A percentile compares a stretch with the other conserved stretches of the same genome.
These are phyloP conservation scores for Fonsecaea erecta DNA, from an alignment of 2,329 filamentous ascomycete genomes.

Conservation along the genomic window DNA sequence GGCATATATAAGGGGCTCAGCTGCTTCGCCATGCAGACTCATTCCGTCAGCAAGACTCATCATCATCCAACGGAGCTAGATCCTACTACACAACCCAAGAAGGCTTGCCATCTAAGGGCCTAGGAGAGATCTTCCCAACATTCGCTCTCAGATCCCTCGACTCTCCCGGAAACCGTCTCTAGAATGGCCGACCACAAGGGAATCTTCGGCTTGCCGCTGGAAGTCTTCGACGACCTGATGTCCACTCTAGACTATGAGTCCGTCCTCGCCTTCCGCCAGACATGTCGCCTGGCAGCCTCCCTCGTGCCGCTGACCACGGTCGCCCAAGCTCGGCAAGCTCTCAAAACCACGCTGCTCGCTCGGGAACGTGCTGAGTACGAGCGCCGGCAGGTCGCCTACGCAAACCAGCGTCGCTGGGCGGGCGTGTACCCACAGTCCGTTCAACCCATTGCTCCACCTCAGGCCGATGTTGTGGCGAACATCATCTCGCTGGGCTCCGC, in stretches of 20 bases:
- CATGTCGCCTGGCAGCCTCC: not conserved
- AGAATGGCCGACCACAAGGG: not conserved
- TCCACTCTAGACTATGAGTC: conserved; percentile 16
- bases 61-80: not conserved
- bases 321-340: not conserved
- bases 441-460: not conserved
- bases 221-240: conserved; percentile 15
- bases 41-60: not conserved
- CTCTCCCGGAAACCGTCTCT: not conserved
- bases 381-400: not conserved
- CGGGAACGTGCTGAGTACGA: conserved; percentile 17
- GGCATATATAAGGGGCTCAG: not conserved
- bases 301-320: conserved; percentile 1
- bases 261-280: conserved; percentile 11
- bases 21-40: no score
- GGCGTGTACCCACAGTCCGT: conserved; percentile 8
- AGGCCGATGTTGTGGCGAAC: no score
- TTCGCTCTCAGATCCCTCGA: not conserved
- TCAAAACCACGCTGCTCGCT: conserved; percentile 6
- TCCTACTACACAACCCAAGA: not conserved
- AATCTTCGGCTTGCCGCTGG: conserved; percentile 11
- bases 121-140: not conserved
- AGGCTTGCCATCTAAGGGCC: not conserved
- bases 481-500: not conserved
- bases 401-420: conserved; percentile 17